Base-by-base conservation (phyloP, 2,329 filamentous ascomycete genomes). In the Aspergillus quadrilineatus region DNA sequence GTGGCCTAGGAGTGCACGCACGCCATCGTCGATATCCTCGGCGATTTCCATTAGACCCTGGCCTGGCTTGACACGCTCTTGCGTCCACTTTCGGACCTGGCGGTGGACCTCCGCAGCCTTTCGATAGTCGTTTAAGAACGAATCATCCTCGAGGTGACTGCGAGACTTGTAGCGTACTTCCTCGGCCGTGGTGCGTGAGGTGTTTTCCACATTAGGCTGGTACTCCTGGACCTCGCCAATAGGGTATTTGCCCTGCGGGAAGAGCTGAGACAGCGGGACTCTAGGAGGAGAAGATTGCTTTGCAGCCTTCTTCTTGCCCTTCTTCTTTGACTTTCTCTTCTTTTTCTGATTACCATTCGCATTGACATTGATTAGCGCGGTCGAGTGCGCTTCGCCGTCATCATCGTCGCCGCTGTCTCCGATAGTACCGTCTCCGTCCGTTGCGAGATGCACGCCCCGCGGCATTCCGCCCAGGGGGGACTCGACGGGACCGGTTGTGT, bases 61-160 rank as follows among this genome's bases (percentile, higher is more conserved):
- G 9, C 82, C 82, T 0, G 82, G 82, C 65, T 79, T 79, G 63
- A 79, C 78, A 55, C 39, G 50, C 28, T 72, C 74, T 12, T 80
- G 79, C 4, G 77, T 77, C 67, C 77, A 82, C 43, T 77, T 75
- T 28, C 82, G 78, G 46, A 82, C 79, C 66, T 84, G 79, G 44
- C 82, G 77, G 66, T 85, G 82, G 45, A 82, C 73, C 63, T 84
- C 82, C 0, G 82, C 82, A 8, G 80, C 82, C 67, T 83, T 76
- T 47, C 82, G 80, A 66, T 84, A 85, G 56, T 84, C 75, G 26
- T 69, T 71, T 22, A 84, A 71, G 62, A 82, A 83, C 10, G 72
- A 73, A 22, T 75, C 71, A 58, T 81, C 78, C 63, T 77, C 71
- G 52, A 75, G 70, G 52, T 76, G 70, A 12, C 69, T 39, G n/a